Conservation (phyloP, 2,329 filamentous ascomycete species). For the Aspergillus carbonarius region DNA sequence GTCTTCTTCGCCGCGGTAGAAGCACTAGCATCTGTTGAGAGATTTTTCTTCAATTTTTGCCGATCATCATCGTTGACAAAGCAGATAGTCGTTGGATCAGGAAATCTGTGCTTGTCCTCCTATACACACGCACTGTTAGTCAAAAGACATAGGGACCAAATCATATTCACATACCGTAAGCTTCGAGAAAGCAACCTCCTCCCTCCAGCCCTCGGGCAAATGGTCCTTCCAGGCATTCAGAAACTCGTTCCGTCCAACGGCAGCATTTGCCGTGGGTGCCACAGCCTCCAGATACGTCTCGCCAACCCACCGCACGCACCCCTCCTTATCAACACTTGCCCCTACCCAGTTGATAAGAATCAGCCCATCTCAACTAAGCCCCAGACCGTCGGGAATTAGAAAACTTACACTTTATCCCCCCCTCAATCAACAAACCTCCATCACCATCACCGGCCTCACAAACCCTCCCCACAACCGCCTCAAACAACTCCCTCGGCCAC, state of each 20-base stretch:
- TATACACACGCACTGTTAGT: slow-evolving; percentile 16
- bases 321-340: slow-evolving; percentile 39
- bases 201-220: slow-evolving; percentile 45
- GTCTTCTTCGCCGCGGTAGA: slow-evolving; percentile 33
- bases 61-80: slow-evolving; percentile 34
- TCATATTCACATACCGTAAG: slow-evolving; percentile 28
- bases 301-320: slow-evolving; percentile 39
- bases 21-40: slow-evolving; percentile 22
- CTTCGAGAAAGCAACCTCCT: slow-evolving; percentile 33
- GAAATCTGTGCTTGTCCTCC: slow-evolving; percentile 34
- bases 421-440: slow-evolving; percentile 19
- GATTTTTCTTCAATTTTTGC: slow-evolving; percentile 28
- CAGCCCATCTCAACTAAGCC: not conserved
- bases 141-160: not conserved
- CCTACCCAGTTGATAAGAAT: slow-evolving; percentile 26
- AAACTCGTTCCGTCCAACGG: slow-evolving; percentile 35
- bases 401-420: slow-evolving; percentile 40
- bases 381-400: not conserved
- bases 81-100: slow-evolving; percentile 38
- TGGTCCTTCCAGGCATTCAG: slow-evolving; percentile 43
- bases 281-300: slow-evolving; percentile 41
- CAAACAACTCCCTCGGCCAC: slow-evolving; percentile 37
- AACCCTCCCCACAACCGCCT: slow-evolving; percentile 39
- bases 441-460: slow-evolving; percentile 26
- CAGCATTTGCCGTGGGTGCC: slow-evolving; percentile 31